Percentiles rank a stretch among this genome's conserved stretches.
Conservation (phyloP, 768 basidiomycete species). For the Tulasnella sp. region DNA sequence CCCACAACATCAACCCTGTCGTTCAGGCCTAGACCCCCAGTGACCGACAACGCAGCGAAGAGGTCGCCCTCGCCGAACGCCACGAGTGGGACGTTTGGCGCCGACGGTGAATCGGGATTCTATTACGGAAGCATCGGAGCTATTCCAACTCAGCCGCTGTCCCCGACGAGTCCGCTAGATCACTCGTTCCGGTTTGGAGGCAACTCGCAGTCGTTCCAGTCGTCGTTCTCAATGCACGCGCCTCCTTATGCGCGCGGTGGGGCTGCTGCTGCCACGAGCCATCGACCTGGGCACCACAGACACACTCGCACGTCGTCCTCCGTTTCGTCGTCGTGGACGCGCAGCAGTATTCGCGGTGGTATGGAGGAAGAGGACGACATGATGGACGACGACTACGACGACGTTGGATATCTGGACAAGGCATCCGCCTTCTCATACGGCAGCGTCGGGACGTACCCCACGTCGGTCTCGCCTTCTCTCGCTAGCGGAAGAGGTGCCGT, state of each 20-base stretch:
- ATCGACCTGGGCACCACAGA: neutral
- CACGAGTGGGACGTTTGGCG: neutral
- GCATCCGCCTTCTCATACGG: neutral
- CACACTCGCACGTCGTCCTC: conserved; percentile 31
- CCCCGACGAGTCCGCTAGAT: conserved; percentile 10
- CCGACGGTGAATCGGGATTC: conserved; percentile 3
- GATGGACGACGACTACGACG: conserved; percentile 34
- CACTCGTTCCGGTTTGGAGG: conserved; percentile 19
- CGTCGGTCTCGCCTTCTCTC: neutral
- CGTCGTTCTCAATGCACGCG: neutral
- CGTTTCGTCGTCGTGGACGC: conserved; percentile 26
- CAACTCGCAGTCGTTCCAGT: conserved; percentile 18
- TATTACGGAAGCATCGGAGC: conserved; percentile 21
- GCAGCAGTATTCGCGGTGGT: conserved; percentile 31
- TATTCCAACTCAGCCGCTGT: neutral
- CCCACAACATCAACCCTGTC: neutral
- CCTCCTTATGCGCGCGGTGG: conserved; percentile 23
- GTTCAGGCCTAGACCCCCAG: neutral
- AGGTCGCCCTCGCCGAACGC: conserved; percentile 10
- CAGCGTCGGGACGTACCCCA: conserved; percentile 6
- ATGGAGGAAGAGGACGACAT: conserved; percentile 34
- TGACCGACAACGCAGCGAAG: neutral
- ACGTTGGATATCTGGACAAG: conserved; percentile 31
- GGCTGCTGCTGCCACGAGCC: neutral
- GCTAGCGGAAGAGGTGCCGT: neutral